Conservation (phyloP, 1,139 yeast species). For the Arxiozyma bovina region DNA sequence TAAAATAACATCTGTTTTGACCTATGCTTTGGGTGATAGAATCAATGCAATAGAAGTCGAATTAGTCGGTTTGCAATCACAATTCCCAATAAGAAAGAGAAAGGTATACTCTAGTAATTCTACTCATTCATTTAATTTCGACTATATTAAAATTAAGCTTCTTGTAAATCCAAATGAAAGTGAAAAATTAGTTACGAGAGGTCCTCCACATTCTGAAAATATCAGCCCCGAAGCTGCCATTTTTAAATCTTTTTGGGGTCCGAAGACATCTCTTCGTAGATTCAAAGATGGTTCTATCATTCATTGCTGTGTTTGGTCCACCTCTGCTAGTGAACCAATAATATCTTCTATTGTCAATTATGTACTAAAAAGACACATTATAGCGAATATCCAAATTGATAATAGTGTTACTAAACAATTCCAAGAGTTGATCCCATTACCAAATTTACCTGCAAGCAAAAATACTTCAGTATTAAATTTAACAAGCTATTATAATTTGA, state of each 20-base stretch:
- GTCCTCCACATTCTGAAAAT: constrained; percentile 53
- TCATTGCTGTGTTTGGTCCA: constrained; percentile 83
- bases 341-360: constrained; percentile 58
- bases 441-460: constrained; percentile 49
- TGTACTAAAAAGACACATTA: constrained; percentile 54
- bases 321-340: constrained; percentile 53
- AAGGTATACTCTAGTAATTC: constrained; percentile 31
- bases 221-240: constrained; percentile 48
- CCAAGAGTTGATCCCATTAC: constrained; percentile 47
- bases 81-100: constrained; percentile 46
- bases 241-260: constrained; percentile 87
- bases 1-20: constrained; percentile 50
- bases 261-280: constrained; percentile 73
- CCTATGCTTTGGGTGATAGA: constrained; percentile 62
- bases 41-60: constrained; percentile 36
- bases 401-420: constrained; percentile 38
- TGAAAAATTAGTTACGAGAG: constrained; percentile 76
- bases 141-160: constrained; percentile 47
- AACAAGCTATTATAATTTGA: constrained; percentile 47
- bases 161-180: constrained; percentile 63
- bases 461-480: constrained; percentile 46
- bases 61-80: constrained; percentile 18
- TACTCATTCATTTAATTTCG: constrained; percentile 23
- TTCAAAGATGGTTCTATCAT: constrained; percentile 84
- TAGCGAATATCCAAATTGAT: constrained; percentile 38